A percentile compares a stretch with the other conserved stretches of the same genome.
Conservation (phyloP, 1,284 basidiomycete genomes). For the Trametes pubescens region DNA sequence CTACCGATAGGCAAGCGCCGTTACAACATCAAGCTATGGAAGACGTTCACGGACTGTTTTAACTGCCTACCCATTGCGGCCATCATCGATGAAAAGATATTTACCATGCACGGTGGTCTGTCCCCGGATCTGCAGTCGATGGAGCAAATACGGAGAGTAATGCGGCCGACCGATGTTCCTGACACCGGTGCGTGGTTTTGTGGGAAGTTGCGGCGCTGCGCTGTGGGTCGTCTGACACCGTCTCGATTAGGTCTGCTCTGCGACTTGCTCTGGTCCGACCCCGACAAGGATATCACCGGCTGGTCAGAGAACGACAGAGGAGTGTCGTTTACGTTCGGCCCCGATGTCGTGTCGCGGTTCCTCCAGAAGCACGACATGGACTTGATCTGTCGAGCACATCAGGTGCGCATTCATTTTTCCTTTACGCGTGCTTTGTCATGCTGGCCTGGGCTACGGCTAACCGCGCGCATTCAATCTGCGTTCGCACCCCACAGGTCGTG, state of each 20-base stretch:
- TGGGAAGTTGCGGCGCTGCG: neutral
- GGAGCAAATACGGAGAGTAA: conserved; percentile 99
- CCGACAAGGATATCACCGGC: conserved; percentile 98
- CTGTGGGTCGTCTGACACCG: conserved; percentile 11
- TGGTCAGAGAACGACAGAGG: conserved; percentile 99
- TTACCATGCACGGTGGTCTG: conserved; percentile 93
- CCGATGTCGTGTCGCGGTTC: conserved; percentile 97
- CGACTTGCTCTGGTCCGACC: conserved; percentile 98
- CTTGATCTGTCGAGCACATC: conserved; percentile 97
- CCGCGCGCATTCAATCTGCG: conserved; percentile 1
- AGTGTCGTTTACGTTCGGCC: conserved; percentile 98
- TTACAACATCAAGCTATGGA: conserved; percentile 98
- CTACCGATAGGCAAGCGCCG: conserved; percentile 84
- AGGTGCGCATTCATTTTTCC: conserved; percentile 61
- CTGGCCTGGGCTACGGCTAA: conserved; percentile 9
- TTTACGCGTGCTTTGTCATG: neutral
- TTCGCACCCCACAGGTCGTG: conserved; percentile 72
- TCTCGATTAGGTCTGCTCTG: conserved; percentile 81
- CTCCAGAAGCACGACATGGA: conserved; percentile 99
- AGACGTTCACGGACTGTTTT: conserved; percentile 97
- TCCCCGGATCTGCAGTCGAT: conserved; percentile 98
- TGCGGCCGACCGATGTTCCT: conserved; percentile 99
- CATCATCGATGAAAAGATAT: conserved; percentile 98
- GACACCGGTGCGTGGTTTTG: conserved; percentile 81
- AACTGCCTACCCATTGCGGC: conserved; percentile 96